Conservation (phyloP, 2,329 filamentous ascomycete genomes). For the Verticillium alfalfae region DNA sequence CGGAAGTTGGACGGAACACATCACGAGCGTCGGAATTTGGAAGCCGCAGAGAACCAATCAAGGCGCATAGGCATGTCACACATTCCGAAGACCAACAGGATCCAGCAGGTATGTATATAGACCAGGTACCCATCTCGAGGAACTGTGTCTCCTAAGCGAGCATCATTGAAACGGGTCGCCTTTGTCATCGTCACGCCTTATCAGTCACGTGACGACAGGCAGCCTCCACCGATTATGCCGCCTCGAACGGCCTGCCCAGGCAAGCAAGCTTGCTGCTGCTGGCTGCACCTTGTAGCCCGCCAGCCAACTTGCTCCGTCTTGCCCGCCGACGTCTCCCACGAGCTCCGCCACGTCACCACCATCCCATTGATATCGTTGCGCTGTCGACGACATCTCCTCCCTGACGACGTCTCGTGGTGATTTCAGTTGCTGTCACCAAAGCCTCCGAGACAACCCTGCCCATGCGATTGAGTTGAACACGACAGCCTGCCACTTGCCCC, state of each 20-base stretch:
- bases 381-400: background rate
- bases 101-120: background rate
- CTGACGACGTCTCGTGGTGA: background rate
- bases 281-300: background rate
- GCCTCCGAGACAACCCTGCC: background rate
- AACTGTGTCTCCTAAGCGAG: background rate
- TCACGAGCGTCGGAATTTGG: background rate
- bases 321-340: background rate
- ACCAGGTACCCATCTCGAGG: background rate
- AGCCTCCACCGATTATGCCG: background rate
- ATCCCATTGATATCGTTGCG: background rate
- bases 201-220: background rate
- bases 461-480: background rate
- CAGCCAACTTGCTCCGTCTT: background rate
- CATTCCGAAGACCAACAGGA: no score
- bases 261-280: background rate
- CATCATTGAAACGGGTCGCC: background rate
- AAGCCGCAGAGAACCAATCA: background rate
- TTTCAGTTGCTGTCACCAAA: background rate
- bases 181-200: background rate
- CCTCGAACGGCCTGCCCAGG: background rate
- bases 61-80: background rate
- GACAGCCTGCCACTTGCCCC: slow-evolving; percentile 8
- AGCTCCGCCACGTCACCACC: background rate
- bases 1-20: background rate